Evolutionary conservation across 2,329 filamentous ascomycete genomes (phyloP), one percentile per base, ranked within the genome.

Genomic region (Aspergillus pseudoterreus): DNA sequence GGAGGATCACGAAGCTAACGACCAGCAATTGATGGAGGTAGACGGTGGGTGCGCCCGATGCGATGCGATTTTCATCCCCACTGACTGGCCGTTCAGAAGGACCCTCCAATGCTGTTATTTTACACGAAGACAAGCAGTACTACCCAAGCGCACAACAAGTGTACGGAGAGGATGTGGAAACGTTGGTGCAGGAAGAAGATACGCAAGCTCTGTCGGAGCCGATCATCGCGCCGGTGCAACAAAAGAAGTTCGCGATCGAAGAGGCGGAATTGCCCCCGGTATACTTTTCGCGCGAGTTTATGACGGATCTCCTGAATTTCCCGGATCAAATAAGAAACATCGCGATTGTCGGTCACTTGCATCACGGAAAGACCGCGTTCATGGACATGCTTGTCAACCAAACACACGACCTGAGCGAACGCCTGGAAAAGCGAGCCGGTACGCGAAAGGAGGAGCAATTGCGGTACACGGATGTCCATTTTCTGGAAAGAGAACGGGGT

Each of bases 101-200:
- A 12, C 89, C 92, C 3, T 96, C 92, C 4, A 99, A 97, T 71
- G 92, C 94, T 47, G 91, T 99, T n/a, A 82, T 99, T 52, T 82
- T 99, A 43, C 94, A 99, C 75, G 94, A 99, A 78, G 94, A 99
- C 76, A 99, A 99, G 73, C 94, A 97, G 70, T 99, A 99, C 73
- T 99, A 99, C 69, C 94, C 94, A 27, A 96, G 92, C n/a, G 94
- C 94, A 51, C 86, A 92, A 67, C 94, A 99, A 71, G 86, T 96
- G 39, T 99, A 97, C 69, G 94, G 94, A 47, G 82, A 85, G 62
- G 92, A 94, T 73, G 94, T 99, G 63, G 94, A 99, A 75, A 94
- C 92, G 1, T 76, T 96, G 71, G 92, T 99, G 35, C 89, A 97
- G 67, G 94, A 99, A 72, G 94, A 97, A 75, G 94, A 99, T 77